Evolutionary conservation across 2,329 filamentous ascomycete species (phyloP), one percentile per base, ranked within the genome.

Genomic region (Capronia epimyces): DNA sequence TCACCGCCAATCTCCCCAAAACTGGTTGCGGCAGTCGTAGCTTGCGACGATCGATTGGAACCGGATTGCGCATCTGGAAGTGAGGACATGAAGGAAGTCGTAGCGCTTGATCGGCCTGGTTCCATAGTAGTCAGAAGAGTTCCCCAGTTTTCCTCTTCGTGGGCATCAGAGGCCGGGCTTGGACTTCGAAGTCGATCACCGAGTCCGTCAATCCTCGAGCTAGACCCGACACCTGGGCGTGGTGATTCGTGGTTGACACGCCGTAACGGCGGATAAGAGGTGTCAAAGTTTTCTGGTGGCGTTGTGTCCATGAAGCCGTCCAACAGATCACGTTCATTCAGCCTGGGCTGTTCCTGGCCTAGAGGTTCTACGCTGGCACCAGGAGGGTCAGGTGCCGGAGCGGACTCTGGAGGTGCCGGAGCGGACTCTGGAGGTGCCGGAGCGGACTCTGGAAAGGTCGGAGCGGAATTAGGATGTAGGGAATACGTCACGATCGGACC

Each of bases 171-270:
- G 6, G 43, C 34, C 10, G 85, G 84, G 64, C 84, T 89, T n/a
- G 88, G 71, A 66, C 89, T 95, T 60, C 89, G 82, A 56, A 88
- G 81, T 52, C 89, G 85, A 68, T 95, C 89, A 31, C 89, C 89
- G 13, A 95, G 77, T 3, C 89, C 89, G 67, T 94, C 84, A 1
- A 85, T 56, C 44, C 53, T 49, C 12, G 64, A 59, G 37, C 47
- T 51, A 16, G 60, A 32, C n/a, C 31, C 49, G n/a, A 46, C 46
- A 41, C 42, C 22, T 10, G 50, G 59, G 15, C 53, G 57, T 21
- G 50, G 57, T 7, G 55, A 60, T 18, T 53, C 64, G 56, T 68
- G 64, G 27, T 66, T 65, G 49, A 70, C 64, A 25, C 69, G 64
- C 37, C 66, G 55, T 12, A 61, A 47, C 36, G 59, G 57, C 7